Evolutionary conservation across 441 rosid species (phyloP).

Genomic region (Gossypium lobatum): DNA sequence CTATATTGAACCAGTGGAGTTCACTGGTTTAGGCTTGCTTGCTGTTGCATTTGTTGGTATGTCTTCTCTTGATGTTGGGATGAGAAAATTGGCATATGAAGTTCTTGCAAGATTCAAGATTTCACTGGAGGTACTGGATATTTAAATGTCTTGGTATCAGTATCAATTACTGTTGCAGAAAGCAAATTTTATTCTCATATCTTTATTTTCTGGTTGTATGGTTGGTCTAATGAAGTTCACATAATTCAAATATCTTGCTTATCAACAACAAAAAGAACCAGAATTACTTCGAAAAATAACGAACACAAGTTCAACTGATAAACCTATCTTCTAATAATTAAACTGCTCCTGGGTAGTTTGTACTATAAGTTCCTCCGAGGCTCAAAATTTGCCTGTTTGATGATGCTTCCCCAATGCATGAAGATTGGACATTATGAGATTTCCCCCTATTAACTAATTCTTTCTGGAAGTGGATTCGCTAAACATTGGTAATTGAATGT

Average conservation of each 20-base stretch:
- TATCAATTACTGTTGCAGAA: not conserved
- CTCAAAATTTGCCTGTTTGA: not conserved
- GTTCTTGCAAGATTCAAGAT: constrained; percentile 56
- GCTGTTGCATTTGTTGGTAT: constrained; percentile 76
- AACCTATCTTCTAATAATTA: not conserved
- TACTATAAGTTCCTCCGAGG: not conserved
- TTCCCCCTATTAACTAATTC: constrained; percentile 2
- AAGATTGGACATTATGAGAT: not conserved
- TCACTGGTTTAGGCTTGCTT: constrained; percentile 84
- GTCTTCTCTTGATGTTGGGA: constrained; percentile 77
- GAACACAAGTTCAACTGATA: not conserved
- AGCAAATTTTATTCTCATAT: not conserved
- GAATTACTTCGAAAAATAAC: not conserved
- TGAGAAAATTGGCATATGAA: constrained; percentile 84
- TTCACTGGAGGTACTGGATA: constrained; percentile 58
- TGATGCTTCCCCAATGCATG: not conserved
- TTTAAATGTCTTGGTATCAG: not conserved
- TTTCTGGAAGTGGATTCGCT: not conserved
- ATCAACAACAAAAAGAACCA: not conserved
- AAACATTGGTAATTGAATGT: not conserved
- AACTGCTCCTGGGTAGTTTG: not conserved
- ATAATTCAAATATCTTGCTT: not conserved
- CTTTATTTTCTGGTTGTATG: not conserved
- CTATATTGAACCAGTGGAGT: constrained; percentile 77
- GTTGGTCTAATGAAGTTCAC: not conserved